Percentiles rank a stretch among this genome's conserved stretches.
These are phyloP conservation scores for Coccomyxa subellipsoidea DNA, from an alignment of 163 green algal species.

Conservation along the genomic window DNA sequence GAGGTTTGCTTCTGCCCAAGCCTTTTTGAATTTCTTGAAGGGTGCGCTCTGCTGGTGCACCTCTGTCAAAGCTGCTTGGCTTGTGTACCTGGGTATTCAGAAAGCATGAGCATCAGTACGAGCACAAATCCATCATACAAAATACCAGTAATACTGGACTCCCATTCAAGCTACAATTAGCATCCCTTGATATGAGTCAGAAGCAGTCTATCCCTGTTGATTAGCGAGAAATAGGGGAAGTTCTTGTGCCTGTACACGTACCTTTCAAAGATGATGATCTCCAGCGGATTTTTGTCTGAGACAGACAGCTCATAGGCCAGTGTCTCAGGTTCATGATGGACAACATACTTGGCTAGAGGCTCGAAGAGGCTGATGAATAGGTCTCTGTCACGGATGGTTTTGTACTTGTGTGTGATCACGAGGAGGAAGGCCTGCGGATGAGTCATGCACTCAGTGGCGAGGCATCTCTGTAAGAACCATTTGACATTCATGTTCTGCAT, in stretches of 20 bases:
- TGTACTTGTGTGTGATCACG: constrained; percentile 7
- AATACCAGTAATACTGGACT: no score
- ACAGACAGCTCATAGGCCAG: constrained; percentile 26
- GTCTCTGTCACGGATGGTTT: constrained; percentile 10
- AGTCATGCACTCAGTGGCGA: no score
- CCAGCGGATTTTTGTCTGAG: constrained; percentile 24
- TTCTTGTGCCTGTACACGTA: background rate
- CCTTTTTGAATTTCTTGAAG: constrained; percentile 11
- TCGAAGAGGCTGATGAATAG: constrained; percentile 21
- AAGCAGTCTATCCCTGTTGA: no score
- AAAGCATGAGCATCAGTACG: background rate
- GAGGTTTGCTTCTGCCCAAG: constrained; percentile 2
- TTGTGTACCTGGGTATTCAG: constrained; percentile 13
- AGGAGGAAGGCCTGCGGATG: constrained; percentile 20
- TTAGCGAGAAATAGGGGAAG: no score
- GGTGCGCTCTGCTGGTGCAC: background rate
- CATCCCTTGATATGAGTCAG: background rate
- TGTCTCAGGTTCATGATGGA: constrained; percentile 15
- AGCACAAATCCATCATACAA: no score
- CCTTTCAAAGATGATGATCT: constrained; percentile 26
- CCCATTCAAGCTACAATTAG: background rate
- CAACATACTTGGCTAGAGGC: constrained; percentile 19
- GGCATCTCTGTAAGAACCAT: no score
- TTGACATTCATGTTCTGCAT: no score
- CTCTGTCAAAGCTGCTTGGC: constrained; percentile 18